Percentiles rank a stretch among this genome's conserved stretches.
These are phyloP conservation scores for Schizophyllum amplum DNA, from an alignment of 1,284 basidiomycete species.

Conservation along the genomic window DNA sequence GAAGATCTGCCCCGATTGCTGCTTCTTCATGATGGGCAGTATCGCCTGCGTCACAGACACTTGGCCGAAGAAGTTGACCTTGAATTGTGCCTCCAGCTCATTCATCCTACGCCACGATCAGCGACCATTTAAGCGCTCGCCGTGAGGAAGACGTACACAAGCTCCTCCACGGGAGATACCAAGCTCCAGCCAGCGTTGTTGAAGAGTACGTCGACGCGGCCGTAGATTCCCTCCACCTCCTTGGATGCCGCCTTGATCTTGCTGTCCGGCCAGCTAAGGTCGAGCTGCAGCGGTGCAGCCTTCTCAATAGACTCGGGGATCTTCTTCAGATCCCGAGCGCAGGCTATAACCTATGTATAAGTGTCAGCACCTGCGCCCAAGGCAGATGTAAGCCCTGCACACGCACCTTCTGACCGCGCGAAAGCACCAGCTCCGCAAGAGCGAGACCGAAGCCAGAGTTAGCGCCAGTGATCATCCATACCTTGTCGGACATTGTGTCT, in stretches of 20 bases:
- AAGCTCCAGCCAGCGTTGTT: constrained; percentile 15
- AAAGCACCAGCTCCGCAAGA: constrained; percentile 17
- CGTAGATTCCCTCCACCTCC: constrained; percentile 19
- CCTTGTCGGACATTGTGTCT: background rate
- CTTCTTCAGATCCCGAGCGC: constrained; percentile 11
- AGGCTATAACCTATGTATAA: constrained; percentile 18
- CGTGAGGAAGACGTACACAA: constrained; percentile 14
- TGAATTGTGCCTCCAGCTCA: constrained; percentile 20
- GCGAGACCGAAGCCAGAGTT: constrained; percentile 23
- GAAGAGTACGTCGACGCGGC: constrained; percentile 8
- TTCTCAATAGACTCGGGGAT: constrained; percentile 12
- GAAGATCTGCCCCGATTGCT: constrained; percentile 19
- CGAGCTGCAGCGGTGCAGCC: constrained; percentile 17
- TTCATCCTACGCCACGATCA: no score
- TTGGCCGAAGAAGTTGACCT: constrained; percentile 23
- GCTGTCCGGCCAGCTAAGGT: constrained; percentile 17
- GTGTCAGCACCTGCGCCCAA: background rate
- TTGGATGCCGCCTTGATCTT: constrained; percentile 15
- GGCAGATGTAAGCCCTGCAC: background rate
- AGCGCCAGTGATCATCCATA: constrained; percentile 24
- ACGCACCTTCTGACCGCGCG: constrained; percentile 19
- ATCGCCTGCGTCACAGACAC: constrained; percentile 23
- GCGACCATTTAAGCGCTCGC: no score
- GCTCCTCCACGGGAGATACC: constrained; percentile 21
- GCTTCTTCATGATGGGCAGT: constrained; percentile 19